phyloP scores from a whole-genome alignment of 768 basidiomycete species.

The Agaricus subrufescens region DNA sequence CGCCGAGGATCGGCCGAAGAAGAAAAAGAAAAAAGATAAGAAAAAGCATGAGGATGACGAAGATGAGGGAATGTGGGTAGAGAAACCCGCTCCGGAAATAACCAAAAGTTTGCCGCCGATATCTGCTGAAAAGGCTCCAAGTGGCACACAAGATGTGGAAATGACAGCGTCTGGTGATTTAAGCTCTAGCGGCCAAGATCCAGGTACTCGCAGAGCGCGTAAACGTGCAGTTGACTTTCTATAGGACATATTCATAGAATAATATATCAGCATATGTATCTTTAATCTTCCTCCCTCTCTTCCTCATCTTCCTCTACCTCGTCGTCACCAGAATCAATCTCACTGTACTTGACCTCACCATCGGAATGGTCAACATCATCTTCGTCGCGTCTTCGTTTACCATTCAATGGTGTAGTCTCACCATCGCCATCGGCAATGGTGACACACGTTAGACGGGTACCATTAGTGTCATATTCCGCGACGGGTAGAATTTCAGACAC shows the following conservation, averaged over 20 bases:
- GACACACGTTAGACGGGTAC: conserved; percentile 76
- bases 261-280: not conserved
- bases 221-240: conserved; percentile 77
- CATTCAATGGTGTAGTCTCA: conserved; percentile 6
- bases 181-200: conserved; percentile 16
- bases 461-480: conserved; percentile 77
- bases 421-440: conserved; percentile 29
- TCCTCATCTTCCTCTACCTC: conserved; percentile 26
- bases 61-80: conserved; percentile 64
- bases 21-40: conserved; percentile 41
- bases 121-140: not conserved
- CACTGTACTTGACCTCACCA: conserved; percentile 16
- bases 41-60: conserved; percentile 26
- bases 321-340: conserved; percentile 16
- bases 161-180: not conserved
- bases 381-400: conserved; percentile 23
- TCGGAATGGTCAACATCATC: conserved; percentile 17
- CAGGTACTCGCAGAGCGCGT: conserved; percentile 35
- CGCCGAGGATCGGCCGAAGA: conserved; percentile 33
- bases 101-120: conserved; percentile 31
- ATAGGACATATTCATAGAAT: conserved; percentile 26
- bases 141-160: not conserved
- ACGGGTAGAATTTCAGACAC: conserved; percentile 46
- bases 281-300: conserved; percentile 21
- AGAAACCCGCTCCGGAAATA: conserved; percentile 42